These are phyloP conservation scores for Aotearoamyces nothofagi DNA, from an alignment of 2,329 filamentous ascomycete genomes.

Conservation along the genomic window DNA sequence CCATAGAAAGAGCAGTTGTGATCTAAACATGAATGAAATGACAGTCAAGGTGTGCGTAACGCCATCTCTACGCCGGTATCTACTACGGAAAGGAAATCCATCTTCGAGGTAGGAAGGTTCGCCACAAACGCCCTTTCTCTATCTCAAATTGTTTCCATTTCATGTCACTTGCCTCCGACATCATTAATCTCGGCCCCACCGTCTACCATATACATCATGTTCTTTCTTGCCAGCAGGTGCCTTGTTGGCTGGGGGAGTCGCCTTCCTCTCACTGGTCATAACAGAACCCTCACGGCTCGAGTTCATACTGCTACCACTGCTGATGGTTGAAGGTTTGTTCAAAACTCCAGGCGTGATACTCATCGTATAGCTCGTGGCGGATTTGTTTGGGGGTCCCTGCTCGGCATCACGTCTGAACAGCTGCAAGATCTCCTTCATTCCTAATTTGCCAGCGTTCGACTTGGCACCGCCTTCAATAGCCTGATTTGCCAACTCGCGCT, in stretches of 20 bases:
- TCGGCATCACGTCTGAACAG: constrained; percentile 42
- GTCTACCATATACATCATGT: constrained; percentile 17
- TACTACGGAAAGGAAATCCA: too few relatives aligned
- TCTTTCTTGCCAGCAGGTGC: constrained; percentile 10
- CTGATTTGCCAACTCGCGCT: constrained; percentile 78
- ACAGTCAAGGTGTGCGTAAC: too few relatives aligned
- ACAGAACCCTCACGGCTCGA: constrained; percentile 8
- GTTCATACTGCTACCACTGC: constrained; percentile 3
- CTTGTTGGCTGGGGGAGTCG: constrained; percentile 7
- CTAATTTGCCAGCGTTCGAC: constrained; percentile 65
- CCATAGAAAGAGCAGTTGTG: too few relatives aligned
- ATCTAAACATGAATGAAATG: too few relatives aligned
- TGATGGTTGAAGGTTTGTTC: constrained; percentile 9
- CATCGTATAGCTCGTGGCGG: constrained; percentile 10
- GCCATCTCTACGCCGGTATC: too few relatives aligned
- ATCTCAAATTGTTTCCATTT: too few relatives aligned
- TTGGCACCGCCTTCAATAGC: constrained; percentile 73
- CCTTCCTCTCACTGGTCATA: constrained; percentile 8
- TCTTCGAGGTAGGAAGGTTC: too few relatives aligned
- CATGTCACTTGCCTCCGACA: too few relatives aligned
- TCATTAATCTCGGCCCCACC: too few relatives aligned
- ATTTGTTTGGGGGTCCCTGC: constrained; percentile 8
- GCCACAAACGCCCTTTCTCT: too few relatives aligned
- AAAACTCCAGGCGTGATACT: constrained; percentile 15
- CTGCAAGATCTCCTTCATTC: constrained; percentile 83